phyloP scores from a whole-genome alignment of 805 yeast species.

The Candida maesae region DNA sequence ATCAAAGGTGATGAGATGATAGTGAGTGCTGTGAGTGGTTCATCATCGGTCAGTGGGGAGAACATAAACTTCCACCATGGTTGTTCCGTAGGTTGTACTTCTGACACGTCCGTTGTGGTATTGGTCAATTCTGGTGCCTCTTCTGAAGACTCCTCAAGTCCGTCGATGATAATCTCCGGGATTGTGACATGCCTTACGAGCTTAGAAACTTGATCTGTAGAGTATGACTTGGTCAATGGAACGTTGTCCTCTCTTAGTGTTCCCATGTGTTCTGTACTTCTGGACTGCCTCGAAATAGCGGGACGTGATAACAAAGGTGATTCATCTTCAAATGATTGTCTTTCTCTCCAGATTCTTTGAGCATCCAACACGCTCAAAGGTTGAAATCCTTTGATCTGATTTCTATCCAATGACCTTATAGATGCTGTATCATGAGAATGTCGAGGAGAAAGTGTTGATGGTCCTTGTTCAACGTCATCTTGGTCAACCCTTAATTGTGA shows the following conservation, averaged over 20 bases:
- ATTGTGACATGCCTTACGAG: not conserved
- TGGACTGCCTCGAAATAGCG: constrained; percentile 1
- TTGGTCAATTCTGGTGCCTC: constrained; percentile 8
- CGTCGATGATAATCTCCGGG: not conserved
- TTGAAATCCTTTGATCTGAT: constrained; percentile 18
- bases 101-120: not conserved
- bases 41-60: constrained; percentile 8
- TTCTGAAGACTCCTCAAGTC: not conserved
- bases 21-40: constrained; percentile 3
- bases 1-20: constrained; percentile 6
- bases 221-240: not conserved
- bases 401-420: constrained; percentile 18
- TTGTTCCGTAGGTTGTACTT: not conserved
- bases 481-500: too few relatives aligned
- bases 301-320: constrained; percentile 3
- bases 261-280: constrained; percentile 2
- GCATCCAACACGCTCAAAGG: constrained; percentile 39
- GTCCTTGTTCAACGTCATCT: too few relatives aligned
- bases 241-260: not conserved
- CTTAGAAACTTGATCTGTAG: constrained; percentile 7
- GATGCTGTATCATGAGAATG: constrained; percentile 3
- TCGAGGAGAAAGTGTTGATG: too few relatives aligned
- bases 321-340: not conserved
- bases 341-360: constrained; percentile 29
- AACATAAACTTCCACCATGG: constrained; percentile 8